Evolutionary conservation across 768 basidiomycete genomes (phyloP).

Genomic region (Dentipellis fragilis): DNA sequence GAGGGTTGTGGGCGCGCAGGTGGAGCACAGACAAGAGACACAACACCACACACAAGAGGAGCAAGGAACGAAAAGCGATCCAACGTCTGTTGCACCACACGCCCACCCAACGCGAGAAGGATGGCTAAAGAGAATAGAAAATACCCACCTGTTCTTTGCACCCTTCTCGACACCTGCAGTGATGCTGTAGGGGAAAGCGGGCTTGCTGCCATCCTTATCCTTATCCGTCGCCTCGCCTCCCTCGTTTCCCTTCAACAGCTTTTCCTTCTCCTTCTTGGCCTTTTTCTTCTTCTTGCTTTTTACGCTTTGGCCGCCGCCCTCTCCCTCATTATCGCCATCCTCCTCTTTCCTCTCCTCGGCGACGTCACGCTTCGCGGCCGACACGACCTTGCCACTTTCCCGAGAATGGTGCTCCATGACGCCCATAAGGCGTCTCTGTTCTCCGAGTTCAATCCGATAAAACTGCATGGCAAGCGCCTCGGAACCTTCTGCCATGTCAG

Average conservation of each 20-base stretch:
- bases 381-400: constrained; percentile 32
- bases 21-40: not conserved
- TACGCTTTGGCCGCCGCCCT: not conserved
- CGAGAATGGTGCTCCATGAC: constrained; percentile 86
- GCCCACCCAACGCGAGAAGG: not conserved
- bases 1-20: too few species aligned
- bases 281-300: constrained; percentile 8
- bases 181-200: constrained; percentile 77
- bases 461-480: constrained; percentile 88
- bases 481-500: constrained; percentile 52
- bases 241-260: constrained; percentile 3
- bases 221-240: not conserved
- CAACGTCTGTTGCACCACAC: not conserved
- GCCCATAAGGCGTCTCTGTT: constrained; percentile 80
- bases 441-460: constrained; percentile 84
- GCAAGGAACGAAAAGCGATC: not conserved
- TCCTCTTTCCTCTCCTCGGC: constrained; percentile 1
- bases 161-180: constrained; percentile 95
- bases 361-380: constrained; percentile 1
- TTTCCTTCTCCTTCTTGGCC: constrained; percentile 15
- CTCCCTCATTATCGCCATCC: constrained; percentile 5
- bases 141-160: constrained; percentile 72
- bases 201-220: constrained; percentile 9
- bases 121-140: not conserved
- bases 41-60: not conserved